A percentile compares a stretch with the other conserved stretches of the same genome.
Conservation (phyloP, 768 basidiomycete genomes). For the Leccinum subtestaceum region DNA sequence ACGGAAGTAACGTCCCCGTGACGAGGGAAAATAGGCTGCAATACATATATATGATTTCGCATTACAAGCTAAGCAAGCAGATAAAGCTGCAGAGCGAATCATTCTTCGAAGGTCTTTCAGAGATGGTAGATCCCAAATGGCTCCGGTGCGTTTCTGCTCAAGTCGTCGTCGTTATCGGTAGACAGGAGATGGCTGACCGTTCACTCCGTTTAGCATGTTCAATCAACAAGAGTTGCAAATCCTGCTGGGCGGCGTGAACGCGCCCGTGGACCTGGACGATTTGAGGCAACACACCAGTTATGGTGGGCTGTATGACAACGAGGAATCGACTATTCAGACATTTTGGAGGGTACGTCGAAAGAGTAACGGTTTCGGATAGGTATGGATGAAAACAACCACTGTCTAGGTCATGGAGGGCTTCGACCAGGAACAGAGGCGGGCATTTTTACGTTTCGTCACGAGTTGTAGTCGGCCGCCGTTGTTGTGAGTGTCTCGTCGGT, state of each 20-base stretch:
- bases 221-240: conserved; percentile 95
- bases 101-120: conserved; percentile 90
- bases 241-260: conserved; percentile 83
- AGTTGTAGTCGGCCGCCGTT: conserved; percentile 88
- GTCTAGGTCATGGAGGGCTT: conserved; percentile 73
- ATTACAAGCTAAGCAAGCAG: conserved; percentile 85
- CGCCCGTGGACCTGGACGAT: conserved; percentile 83
- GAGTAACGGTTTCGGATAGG: not conserved
- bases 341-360: conserved; percentile 77
- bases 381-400: not conserved
- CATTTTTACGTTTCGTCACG: conserved; percentile 87
- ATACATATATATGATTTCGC: conserved; percentile 87
- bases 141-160: conserved; percentile 47
- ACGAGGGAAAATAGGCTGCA: conserved; percentile 85
- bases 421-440: conserved; percentile 73
- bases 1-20: conserved; percentile 80
- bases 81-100: conserved; percentile 81
- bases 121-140: conserved; percentile 92
- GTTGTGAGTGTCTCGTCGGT: conserved; percentile 50
- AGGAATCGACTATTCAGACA: conserved; percentile 64
- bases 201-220: conserved; percentile 69
- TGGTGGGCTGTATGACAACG: conserved; percentile 72
- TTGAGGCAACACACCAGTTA: conserved; percentile 74
- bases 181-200: conserved; percentile 7
- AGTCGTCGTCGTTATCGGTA: not conserved